These are phyloP conservation scores for Simplicillium sp. DNA, from an alignment of 2,329 filamentous ascomycete species.

Conservation along the genomic window DNA sequence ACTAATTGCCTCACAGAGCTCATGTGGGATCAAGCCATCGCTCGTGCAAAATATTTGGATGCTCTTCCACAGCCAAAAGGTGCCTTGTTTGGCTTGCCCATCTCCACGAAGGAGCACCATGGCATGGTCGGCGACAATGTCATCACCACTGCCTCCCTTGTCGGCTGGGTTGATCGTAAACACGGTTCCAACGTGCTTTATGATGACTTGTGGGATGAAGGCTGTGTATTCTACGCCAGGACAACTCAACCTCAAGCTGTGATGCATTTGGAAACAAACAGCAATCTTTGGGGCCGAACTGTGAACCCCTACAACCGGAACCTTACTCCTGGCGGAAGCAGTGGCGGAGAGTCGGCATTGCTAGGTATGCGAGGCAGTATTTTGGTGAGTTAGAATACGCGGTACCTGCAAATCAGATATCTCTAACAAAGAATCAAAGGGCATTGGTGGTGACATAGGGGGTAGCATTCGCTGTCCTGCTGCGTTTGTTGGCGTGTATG, in stretches of 20 bases:
- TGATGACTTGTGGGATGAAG: constrained; percentile 38
- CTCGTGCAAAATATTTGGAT: constrained; percentile 21
- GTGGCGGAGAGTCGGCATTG: constrained; percentile 39
- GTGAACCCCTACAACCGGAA: constrained; percentile 51
- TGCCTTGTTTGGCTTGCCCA: constrained; percentile 23
- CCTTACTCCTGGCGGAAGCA: constrained; percentile 53
- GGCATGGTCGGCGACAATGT: constrained; percentile 21
- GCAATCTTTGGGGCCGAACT: constrained; percentile 50
- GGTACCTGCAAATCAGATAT: no score
- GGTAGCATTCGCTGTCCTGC: constrained; percentile 19
- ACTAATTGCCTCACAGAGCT: constrained; percentile 23
- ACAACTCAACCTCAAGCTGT: constrained; percentile 54
- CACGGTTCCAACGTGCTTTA: constrained; percentile 23
- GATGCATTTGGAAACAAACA: constrained; percentile 43
- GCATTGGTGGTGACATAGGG: constrained; percentile 22
- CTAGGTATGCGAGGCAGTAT: constrained; percentile 20
- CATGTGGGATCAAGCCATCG: constrained; percentile 23
- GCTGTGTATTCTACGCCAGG: constrained; percentile 59
- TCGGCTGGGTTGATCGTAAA: constrained; percentile 19
- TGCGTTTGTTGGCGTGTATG: constrained; percentile 18
- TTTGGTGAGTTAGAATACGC: no score
- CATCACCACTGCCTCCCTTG: constrained; percentile 16
- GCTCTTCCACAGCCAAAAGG: constrained; percentile 21
- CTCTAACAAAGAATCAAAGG: constrained; percentile 12
- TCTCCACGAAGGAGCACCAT: constrained; percentile 24